Conservation (phyloP, 208 protist species). For the Trichomonas tenax region DNA sequence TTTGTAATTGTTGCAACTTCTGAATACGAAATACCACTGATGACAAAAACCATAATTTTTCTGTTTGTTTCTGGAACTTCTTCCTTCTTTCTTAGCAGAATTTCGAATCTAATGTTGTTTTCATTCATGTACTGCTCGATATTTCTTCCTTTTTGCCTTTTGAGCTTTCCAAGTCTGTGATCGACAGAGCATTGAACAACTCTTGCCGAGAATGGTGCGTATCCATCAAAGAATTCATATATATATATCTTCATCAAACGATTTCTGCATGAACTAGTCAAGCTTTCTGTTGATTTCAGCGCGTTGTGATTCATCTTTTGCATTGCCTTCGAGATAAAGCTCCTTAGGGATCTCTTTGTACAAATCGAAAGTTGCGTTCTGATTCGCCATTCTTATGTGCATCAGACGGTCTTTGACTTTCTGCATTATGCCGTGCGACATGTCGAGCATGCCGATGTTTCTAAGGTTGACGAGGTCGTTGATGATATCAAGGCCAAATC, state of each 20-base stretch:
- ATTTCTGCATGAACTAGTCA: background rate
- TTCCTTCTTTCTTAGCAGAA: background rate
- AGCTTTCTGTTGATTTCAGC: background rate
- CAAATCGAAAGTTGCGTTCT: background rate
- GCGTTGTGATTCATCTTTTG: background rate
- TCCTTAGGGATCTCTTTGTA: background rate
- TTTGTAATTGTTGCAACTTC: background rate
- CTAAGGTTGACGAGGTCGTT: background rate
- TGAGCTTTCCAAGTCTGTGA: background rate
- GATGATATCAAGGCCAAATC: background rate
- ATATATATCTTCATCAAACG: background rate
- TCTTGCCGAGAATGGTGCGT: background rate
- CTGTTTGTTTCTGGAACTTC: background rate
- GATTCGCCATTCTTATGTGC: background rate
- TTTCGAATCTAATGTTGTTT: background rate
- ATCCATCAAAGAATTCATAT: background rate
- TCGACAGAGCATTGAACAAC: background rate
- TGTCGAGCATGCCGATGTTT: background rate
- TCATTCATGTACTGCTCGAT: background rate
- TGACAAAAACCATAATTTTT: background rate
- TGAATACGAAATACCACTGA: background rate
- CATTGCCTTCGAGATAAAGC: background rate
- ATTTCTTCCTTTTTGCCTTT: background rate
- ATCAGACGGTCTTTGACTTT: background rate
- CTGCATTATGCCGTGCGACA: background rate